Evolutionary conservation across 345 rosid species (phyloP), one percentile per base, ranked within the genome.

Genomic region (Carallia pectinifolia): DNA sequence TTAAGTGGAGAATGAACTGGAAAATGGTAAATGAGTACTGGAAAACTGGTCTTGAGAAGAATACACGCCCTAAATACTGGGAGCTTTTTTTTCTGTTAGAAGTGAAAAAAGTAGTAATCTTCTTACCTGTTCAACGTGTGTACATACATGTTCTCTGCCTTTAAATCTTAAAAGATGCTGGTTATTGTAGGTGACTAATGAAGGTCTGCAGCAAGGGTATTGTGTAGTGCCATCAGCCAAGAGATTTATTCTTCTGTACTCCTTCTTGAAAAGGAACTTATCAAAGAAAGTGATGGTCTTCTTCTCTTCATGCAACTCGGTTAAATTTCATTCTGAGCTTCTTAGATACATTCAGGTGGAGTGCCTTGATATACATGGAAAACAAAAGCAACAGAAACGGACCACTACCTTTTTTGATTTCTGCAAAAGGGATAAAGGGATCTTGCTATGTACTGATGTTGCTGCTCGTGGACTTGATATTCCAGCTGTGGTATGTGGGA

Each of bases 401-500:
- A 96, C 98, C 47, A 70, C 94, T 58, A 92, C 99, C 67, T 96
- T 96, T 79, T 96, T 90, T 66, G 96, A 90, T 73, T 96, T 96
- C 81, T 90, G 94, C 83, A 86, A 88, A 76, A 90, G 91, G 54
- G 90, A 89, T 63, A 96, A 89, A 68, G 99, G 99, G n/a, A 85
- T 92, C 72, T 74, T 96, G 89, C 81, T 96, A 19, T 92, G 99
- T 71, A 96, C 99, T 73, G 98, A 92, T 81, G 98, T 92, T 68
- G 98, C 98, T 48, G 99, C 97, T 31, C 98, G 99, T 80, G 99
- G 98, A 69, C 98, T 95, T 27, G 99, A 95, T 81, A 90, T 95
- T 80, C 97, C 99, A 59, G 73, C 94, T 38, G 99, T 92, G 97
- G 99, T 90, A 86, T 58, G 80, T 62, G 47, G 12, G 50, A 13